Conservation (phyloP, 768 basidiomycete genomes). For the Leccinum subgranulosum region DNA sequence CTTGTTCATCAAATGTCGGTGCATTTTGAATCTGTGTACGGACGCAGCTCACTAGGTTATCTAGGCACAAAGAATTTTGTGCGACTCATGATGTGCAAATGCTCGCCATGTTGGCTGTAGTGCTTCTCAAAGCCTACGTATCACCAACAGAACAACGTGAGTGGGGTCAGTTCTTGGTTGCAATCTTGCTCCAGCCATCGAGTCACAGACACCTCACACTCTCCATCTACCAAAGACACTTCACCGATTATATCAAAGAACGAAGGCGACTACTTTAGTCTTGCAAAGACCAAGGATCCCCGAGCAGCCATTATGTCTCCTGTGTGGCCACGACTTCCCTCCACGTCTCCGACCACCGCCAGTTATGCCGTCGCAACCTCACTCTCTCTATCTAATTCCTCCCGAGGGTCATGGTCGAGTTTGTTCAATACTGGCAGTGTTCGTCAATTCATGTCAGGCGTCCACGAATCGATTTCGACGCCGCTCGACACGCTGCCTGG, state of each 20-base stretch:
- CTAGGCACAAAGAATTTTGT: constrained; percentile 43
- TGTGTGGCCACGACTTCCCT: constrained; percentile 49
- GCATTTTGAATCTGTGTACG: background rate
- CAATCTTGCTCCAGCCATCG: background rate
- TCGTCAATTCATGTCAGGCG: constrained; percentile 64
- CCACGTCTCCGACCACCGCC: constrained; percentile 40
- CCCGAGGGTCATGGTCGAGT: constrained; percentile 79
- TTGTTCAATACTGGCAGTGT: constrained; percentile 65
- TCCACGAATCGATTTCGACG: constrained; percentile 48
- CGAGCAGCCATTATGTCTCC: constrained; percentile 44
- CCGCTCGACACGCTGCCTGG: constrained; percentile 30
- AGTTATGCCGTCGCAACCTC: constrained; percentile 37
- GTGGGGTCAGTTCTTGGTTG: background rate
- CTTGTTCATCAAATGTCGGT: constrained; percentile 51
- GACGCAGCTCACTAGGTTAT: constrained; percentile 1
- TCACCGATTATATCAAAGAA: constrained; percentile 22
- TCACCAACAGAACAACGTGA: constrained; percentile 14
- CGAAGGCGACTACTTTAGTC: constrained; percentile 60
- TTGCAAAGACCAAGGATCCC: constrained; percentile 35
- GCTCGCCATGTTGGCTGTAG: constrained; percentile 71
- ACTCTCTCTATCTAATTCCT: constrained; percentile 55
- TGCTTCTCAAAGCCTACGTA: constrained; percentile 53
- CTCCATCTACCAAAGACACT: constrained; percentile 18
- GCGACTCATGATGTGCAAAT: constrained; percentile 69
- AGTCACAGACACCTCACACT: background rate